A percentile compares a stretch with the other conserved stretches of the same genome.
phyloP scores from a whole-genome alignment of 2,329 filamentous ascomycete species.

The Simplicillium aogashimaense region DNA sequence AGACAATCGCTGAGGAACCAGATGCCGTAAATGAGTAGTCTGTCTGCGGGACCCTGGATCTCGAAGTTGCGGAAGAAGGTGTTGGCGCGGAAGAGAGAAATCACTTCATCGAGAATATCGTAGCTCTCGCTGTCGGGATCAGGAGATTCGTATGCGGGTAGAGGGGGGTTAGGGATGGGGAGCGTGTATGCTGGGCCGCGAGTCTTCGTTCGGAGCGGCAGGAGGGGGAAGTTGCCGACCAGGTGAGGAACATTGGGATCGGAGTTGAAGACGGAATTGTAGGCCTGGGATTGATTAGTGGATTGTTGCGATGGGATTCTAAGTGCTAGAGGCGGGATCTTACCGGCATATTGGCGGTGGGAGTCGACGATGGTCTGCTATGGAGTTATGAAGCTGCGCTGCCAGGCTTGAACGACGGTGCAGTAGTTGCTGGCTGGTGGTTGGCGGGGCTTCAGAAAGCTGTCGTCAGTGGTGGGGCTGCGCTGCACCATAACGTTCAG shows the following conservation, averaged over 20 bases:
- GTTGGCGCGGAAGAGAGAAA: constrained; percentile 91
- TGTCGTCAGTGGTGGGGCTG: no score
- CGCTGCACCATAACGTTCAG: no score
- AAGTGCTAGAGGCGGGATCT: no score
- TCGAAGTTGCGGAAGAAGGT: constrained; percentile 99
- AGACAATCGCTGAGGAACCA: constrained; percentile 88
- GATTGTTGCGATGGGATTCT: no score
- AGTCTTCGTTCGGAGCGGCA: constrained; percentile 88
- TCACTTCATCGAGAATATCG: constrained; percentile 90
- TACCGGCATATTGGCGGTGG: no score
- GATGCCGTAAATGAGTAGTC: constrained; percentile 93
- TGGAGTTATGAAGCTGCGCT: not conserved
- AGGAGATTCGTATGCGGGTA: constrained; percentile 52
- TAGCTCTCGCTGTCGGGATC: constrained; percentile 89
- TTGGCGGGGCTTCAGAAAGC: no score
- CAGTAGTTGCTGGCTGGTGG: no score
- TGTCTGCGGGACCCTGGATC: constrained; percentile 91
- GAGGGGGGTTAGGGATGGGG: constrained; percentile 43
- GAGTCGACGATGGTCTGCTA: no score
- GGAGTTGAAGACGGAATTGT: constrained; percentile 93
- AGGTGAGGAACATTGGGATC: constrained; percentile 56
- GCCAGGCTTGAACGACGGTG: no score
- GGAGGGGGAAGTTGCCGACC: constrained; percentile 86
- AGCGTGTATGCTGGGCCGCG: constrained; percentile 92
- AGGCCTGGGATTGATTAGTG: constrained; percentile 51